Percentiles rank a stretch among this genome's conserved stretches.
These are phyloP conservation scores for Salinomyces thailandicus DNA, from an alignment of 2,329 filamentous ascomycete genomes.

Conservation along the genomic window DNA sequence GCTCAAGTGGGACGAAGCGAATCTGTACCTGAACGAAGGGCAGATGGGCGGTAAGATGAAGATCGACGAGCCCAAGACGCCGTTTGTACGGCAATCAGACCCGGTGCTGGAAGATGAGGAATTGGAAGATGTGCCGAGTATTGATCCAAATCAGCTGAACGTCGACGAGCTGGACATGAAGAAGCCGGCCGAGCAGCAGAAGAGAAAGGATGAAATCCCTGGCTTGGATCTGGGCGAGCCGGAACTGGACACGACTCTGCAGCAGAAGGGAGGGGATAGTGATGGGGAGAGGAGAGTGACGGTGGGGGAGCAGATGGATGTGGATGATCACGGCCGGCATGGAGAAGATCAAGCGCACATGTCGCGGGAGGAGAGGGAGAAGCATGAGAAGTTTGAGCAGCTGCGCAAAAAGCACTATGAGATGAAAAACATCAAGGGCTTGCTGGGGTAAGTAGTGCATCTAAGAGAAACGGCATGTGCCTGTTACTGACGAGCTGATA, in stretches of 20 bases:
- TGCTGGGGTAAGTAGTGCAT: conserved; percentile 60
- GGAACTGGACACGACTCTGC: conserved; percentile 43
- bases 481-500: conserved; percentile 14
- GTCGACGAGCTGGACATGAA: conserved; percentile 57
- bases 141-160: conserved; percentile 60
- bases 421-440: conserved; percentile 85
- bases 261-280: conserved; percentile 16
- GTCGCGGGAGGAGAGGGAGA: conserved; percentile 65
- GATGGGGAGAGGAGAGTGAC: conserved; percentile 66
- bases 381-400: conserved; percentile 85
- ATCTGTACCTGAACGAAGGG: conserved; percentile 93
- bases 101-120: conserved; percentile 81
- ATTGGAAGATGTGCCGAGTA: conserved; percentile 33
- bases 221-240: conserved; percentile 87
- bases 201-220: conserved; percentile 69
- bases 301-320: conserved; percentile 48
- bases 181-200: conserved; percentile 20
- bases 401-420: conserved; percentile 95
- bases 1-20: conserved; percentile 97
- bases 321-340: conserved; percentile 40
- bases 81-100: conserved; percentile 87
- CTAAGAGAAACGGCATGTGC: background rate
- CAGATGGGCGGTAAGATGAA: conserved; percentile 96
- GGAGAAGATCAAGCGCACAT: conserved; percentile 49
- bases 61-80: conserved; percentile 97